A percentile compares a stretch with the other conserved stretches of the same genome.
Conservation (phyloP, 768 basidiomycete genomes). For the Russula ochroleuca region DNA sequence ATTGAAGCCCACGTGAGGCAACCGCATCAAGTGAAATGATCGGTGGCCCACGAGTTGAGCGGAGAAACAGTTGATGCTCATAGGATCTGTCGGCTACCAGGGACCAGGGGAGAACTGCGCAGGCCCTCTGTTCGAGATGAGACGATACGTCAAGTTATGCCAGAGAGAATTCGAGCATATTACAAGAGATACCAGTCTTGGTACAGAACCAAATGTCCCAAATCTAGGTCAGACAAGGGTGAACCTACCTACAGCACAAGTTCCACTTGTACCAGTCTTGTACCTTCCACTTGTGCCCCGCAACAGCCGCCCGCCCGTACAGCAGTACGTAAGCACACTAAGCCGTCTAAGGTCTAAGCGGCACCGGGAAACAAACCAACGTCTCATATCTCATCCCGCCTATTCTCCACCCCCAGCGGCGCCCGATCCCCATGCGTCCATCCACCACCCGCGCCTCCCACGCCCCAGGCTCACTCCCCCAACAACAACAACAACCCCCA, state of each 20-base stretch:
- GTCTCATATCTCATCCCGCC: no score
- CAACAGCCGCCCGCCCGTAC: no score
- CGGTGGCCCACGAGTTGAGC: background rate
- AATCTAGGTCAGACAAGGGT: background rate
- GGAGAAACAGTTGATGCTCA: background rate
- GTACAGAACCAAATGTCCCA: background rate
- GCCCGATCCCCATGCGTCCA: conserved; percentile 5
- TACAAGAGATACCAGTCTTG: background rate
- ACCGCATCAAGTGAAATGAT: background rate
- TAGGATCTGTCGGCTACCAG: background rate
- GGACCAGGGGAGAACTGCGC: conserved; percentile 6
- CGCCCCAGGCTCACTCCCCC: conserved; percentile 39
- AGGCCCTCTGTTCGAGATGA: background rate
- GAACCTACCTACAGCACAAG: no score
- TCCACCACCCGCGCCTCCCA: conserved; percentile 39
- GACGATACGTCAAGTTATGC: background rate
- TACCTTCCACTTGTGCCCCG: no score
- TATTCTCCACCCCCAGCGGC: no score
- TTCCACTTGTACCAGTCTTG: no score
- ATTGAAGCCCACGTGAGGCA: no score
- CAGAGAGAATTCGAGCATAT: background rate
- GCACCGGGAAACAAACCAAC: no score
- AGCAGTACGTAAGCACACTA: no score
- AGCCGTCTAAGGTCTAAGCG: no score
- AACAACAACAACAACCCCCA: conserved; percentile 28